Evolutionary conservation across 768 basidiomycete genomes (phyloP).

Genomic region (Clathrus columnatus): DNA sequence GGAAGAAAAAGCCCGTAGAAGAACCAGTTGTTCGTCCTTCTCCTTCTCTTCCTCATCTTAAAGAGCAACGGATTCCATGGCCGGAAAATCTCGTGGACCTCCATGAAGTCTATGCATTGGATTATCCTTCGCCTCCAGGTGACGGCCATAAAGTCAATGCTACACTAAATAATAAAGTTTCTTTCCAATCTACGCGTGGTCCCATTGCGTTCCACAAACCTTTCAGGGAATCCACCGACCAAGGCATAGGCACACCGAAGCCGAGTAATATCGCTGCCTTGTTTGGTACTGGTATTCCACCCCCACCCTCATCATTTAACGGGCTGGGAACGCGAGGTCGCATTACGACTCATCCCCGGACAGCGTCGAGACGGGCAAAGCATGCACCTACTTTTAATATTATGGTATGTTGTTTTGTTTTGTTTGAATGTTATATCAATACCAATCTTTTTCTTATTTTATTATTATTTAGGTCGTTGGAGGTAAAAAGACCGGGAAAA

Average conservation of each 20-base stretch:
- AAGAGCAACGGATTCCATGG: slow-evolving; percentile 72
- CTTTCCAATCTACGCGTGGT: slow-evolving; percentile 43
- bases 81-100: slow-evolving; percentile 76
- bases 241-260: neutral
- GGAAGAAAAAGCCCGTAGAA: slow-evolving; percentile 20
- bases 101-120: slow-evolving; percentile 18
- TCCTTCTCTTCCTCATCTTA: slow-evolving; percentile 72
- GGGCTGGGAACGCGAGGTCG: slow-evolving; percentile 32
- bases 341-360: slow-evolving; percentile 25
- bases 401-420: slow-evolving; percentile 45
- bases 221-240: slow-evolving; percentile 25
- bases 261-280: neutral
- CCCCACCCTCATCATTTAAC: slow-evolving; percentile 55
- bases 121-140: slow-evolving; percentile 18
- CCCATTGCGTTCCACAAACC: slow-evolving; percentile 80
- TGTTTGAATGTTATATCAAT: neutral
- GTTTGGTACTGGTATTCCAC: slow-evolving; percentile 34
- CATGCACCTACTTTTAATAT: slow-evolving; percentile 75
- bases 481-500: slow-evolving; percentile 63
- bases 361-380: slow-evolving; percentile 56
- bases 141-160: slow-evolving; percentile 22
- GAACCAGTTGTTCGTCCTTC: slow-evolving; percentile 51
- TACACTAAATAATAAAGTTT: slow-evolving; percentile 66
- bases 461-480: slow-evolving; percentile 54
- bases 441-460: neutral